These are phyloP conservation scores for Rhizoctonia solani DNA, from an alignment of 1,284 basidiomycete species.

Conservation along the genomic window DNA sequence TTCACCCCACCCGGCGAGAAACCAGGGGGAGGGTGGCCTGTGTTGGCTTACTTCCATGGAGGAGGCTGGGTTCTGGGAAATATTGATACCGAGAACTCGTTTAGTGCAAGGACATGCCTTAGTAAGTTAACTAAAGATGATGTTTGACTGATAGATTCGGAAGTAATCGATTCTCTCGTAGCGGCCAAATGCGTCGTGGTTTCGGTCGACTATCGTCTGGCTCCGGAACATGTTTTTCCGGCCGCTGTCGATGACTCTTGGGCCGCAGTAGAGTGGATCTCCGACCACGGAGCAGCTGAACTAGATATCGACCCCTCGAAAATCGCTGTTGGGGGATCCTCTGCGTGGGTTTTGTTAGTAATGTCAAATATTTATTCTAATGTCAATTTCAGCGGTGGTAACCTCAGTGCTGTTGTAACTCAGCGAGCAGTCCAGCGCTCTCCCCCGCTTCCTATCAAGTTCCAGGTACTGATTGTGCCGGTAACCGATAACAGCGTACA, in stretches of 20 bases:
- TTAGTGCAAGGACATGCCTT: conserved; percentile 24
- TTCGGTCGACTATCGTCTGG: conserved; percentile 73
- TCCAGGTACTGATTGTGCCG: conserved; percentile 71
- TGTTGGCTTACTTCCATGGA: conserved; percentile 35
- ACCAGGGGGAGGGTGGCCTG: conserved; percentile 31
- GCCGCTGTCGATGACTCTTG: conserved; percentile 73
- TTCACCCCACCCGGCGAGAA: conserved; percentile 34
- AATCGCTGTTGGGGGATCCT: conserved; percentile 67
- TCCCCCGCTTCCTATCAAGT: conserved; percentile 60
- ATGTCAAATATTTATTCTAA: background rate
- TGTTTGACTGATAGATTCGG: no score
- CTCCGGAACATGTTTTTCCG: conserved; percentile 74
- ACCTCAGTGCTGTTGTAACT: conserved; percentile 67
- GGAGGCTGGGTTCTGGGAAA: conserved; percentile 37
- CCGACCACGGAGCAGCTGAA: conserved; percentile 49
- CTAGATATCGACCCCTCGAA: conserved; percentile 51
- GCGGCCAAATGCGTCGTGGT: conserved; percentile 59
- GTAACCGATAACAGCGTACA: conserved; percentile 66
- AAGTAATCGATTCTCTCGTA: background rate
- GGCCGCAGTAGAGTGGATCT: conserved; percentile 66
- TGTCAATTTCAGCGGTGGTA: conserved; percentile 54
- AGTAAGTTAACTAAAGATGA: background rate
- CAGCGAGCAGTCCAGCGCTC: conserved; percentile 60
- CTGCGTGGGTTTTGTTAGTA: conserved; percentile 53
- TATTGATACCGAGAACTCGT: conserved; percentile 34